Conservation (phyloP, 2,329 filamentous ascomycete genomes). For the Scolecobasidium constrictum region DNA sequence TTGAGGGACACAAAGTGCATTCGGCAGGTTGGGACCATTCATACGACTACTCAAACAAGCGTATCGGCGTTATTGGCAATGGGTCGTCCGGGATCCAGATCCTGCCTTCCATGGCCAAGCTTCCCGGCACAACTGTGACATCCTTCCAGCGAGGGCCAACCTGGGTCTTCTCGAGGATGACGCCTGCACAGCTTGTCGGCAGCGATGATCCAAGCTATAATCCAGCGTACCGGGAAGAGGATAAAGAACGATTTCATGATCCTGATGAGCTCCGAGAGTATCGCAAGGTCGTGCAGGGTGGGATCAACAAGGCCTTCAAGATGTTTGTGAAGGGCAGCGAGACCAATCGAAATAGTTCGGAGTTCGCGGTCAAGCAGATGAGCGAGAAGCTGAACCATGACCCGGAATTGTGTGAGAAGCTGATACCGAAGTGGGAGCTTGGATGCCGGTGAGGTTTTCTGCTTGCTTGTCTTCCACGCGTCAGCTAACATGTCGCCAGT, state of each 20-base stretch:
- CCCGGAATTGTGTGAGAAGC: slow-evolving; percentile 11
- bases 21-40: neutral
- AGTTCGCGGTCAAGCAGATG: neutral
- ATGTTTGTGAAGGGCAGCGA: neutral
- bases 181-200: slow-evolving; percentile 3
- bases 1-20: neutral
- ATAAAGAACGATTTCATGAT: slow-evolving; percentile 7
- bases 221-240: slow-evolving; percentile 5
- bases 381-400: neutral
- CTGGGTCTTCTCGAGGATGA: slow-evolving; percentile 1
- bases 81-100: slow-evolving; percentile 24
- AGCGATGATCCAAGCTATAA: slow-evolving; percentile 5
- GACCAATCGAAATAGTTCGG: neutral
- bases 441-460: slow-evolving; percentile 18
- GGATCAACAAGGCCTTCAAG: neutral
- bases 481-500: slow-evolving; percentile 15
- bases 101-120: slow-evolving; percentile 26
- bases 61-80: slow-evolving; percentile 20
- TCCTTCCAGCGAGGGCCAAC: slow-evolving; percentile 4
- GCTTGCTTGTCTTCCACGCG: slow-evolving; percentile 24
- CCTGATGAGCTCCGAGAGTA: neutral
- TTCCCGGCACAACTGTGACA: slow-evolving; percentile 12
- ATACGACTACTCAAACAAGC: slow-evolving; percentile 12
- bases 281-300: neutral
- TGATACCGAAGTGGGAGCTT: slow-evolving; percentile 20